Percentiles rank a stretch among this genome's conserved stretches.
Conservation (phyloP, 768 basidiomycete species). For the Crassisporium funariophilum region DNA sequence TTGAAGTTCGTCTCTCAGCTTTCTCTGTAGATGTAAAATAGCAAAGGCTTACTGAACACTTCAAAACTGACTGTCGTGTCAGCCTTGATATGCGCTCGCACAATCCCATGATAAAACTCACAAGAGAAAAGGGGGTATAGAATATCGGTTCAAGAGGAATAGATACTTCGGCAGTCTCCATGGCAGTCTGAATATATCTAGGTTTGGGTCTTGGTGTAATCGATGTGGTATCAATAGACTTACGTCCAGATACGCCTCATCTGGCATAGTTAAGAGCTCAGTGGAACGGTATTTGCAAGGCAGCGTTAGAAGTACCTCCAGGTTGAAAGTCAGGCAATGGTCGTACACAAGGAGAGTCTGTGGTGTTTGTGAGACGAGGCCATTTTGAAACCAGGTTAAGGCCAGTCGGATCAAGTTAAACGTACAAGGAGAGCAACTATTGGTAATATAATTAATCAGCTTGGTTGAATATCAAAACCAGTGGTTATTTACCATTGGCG, state of each 20-base stretch:
- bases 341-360: constrained; percentile 28
- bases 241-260: constrained; percentile 4
- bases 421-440: constrained; percentile 2
- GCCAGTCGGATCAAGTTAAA: neutral
- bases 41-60: neutral
- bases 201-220: neutral
- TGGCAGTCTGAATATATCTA: constrained; percentile 16
- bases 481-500: neutral
- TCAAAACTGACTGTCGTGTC: neutral
- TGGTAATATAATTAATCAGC: neutral
- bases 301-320: constrained; percentile 18
- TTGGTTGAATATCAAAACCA: neutral
- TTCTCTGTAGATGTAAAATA: too few species aligned
- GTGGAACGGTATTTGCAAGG: neutral
- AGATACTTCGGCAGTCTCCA: constrained; percentile 30
- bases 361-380: neutral
- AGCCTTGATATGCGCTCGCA: neutral
- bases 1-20: too few species aligned
- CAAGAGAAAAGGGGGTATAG: constrained; percentile 30
- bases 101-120: constrained; percentile 12
- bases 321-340: constrained; percentile 24
- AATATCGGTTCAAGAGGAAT: constrained; percentile 30
- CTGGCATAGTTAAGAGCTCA: neutral
- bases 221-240: neutral
- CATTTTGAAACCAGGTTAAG: neutral